Base-by-base conservation (phyloP, 108 stramenopile genomes). In the Parietichytrium sp. region DNA sequence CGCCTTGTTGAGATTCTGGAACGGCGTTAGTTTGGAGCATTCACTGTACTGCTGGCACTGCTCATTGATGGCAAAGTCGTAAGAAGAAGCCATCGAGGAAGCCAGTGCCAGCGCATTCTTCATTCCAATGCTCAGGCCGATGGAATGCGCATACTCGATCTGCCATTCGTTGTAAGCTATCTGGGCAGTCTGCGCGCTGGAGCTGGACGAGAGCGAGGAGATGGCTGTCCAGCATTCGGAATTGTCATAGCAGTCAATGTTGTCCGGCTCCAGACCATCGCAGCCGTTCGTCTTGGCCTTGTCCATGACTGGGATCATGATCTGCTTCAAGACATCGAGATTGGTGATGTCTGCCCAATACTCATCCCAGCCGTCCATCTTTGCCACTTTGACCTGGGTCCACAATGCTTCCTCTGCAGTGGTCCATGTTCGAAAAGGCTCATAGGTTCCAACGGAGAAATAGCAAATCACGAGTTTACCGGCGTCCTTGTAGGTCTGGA, bases 11-110 rank as follows among this genome's bases (percentile, higher is more conserved):
- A 51, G 31, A 3, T 26, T 49, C 29, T 84, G 45, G 52, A 87
- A 87, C 36, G 51, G 49, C 31, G 78, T 13, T 49, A 81, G 61
- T 29, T 50, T 23, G 45, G 49, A 53, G 48, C 87, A 88, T 31
- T 88, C 87, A 29, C 79, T 52, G 55, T 78, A 86, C n/a, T 84
- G 29, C 7, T 78, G 82, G 54, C 87, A 88, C 81, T 81, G 30
- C 54, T 88, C 87, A 18, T 84, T 84, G 78, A 88, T 31, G 29
- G 87, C 85, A 80, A 86, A 88, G 52, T 86, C 85, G 27, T 80
- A 83, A 18, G 51, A 38, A 36, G 38, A 29, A 31, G 49, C 79
- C 49, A 86, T 55, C 4, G 54, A 53, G 25, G 6, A 3, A 23
- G 54, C 49, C 0, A 81, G 79, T 18, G 52, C 79, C 8, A 80